Evolutionary conservation across 2,329 filamentous ascomycete species (phyloP).

Genomic region (Dothideomycetes sp.): DNA sequence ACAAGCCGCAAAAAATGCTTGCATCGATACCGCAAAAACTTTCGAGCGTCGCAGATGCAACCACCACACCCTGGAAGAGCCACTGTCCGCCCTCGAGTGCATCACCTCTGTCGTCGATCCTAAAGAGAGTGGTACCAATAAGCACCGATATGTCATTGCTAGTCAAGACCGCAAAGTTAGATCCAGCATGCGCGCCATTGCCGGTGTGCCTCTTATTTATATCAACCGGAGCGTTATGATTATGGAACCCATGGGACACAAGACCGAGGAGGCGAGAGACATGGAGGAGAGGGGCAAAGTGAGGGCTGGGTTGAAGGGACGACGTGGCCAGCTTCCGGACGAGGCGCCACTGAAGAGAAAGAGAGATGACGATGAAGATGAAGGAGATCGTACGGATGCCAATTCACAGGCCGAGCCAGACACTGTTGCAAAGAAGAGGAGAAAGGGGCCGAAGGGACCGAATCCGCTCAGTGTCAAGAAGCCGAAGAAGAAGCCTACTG

Average conservation of each 20-base stretch:
- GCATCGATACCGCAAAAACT: constrained; percentile 64
- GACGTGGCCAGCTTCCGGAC: constrained; percentile 12
- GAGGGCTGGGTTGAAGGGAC: constrained; percentile 48
- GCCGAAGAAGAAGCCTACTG: constrained; percentile 40
- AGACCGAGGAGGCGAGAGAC: constrained; percentile 51
- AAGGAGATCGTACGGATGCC: constrained; percentile 32
- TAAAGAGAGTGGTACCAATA: constrained; percentile 60
- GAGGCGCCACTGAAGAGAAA: constrained; percentile 19
- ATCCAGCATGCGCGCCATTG: constrained; percentile 51
- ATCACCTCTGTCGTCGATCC: constrained; percentile 66
- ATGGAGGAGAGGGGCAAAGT: constrained; percentile 67
- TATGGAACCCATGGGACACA: constrained; percentile 63
- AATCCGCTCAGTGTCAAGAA: constrained; percentile 65
- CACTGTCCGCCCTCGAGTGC: constrained; percentile 60
- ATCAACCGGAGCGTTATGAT: constrained; percentile 71
- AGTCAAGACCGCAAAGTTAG: constrained; percentile 58
- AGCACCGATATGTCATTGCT: constrained; percentile 69
- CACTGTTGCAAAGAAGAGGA: constrained; percentile 41
- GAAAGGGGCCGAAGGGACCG: constrained; percentile 53
- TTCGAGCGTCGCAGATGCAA: constrained; percentile 68
- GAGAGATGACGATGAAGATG: constrained; percentile 15
- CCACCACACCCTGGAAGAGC: constrained; percentile 64
- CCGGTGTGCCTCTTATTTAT: constrained; percentile 67
- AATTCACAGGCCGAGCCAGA: constrained; percentile 23
- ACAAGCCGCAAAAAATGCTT: constrained; percentile 31